Evolutionary conservation across 179 eudicot species (phyloP).

Genomic region (Sideroxylon spinosum): DNA sequence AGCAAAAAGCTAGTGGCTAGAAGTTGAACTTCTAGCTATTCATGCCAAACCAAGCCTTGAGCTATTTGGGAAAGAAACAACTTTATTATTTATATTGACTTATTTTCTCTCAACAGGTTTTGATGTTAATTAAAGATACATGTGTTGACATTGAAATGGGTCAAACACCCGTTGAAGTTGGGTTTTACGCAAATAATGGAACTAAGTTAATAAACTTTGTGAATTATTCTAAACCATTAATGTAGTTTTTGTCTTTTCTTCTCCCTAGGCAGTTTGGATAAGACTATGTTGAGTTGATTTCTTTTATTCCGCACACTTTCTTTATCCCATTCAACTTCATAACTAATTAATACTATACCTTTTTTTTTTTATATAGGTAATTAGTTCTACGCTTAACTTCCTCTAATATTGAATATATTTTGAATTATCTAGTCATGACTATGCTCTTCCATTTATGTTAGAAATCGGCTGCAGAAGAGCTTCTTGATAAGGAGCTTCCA

Average conservation of each 20-base stretch:
- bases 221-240: not conserved
- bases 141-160: too few species aligned
- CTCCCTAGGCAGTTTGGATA: not conserved
- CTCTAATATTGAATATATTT: not conserved
- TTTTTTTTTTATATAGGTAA: not conserved
- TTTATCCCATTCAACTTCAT: not conserved
- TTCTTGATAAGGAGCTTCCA: constrained; percentile 76
- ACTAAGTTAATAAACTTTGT: not conserved
- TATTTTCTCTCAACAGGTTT: too few species aligned
- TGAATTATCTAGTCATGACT: not conserved
- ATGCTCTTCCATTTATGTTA: constrained; percentile 22
- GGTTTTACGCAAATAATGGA: not conserved
- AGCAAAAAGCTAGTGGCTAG: too few species aligned
- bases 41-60: too few species aligned
- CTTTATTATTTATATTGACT: too few species aligned
- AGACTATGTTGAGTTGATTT: not conserved
- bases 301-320: too few species aligned
- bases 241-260: not conserved
- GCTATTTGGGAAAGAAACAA: too few species aligned
- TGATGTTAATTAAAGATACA: too few species aligned
- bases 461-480: constrained; percentile 81
- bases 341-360: not conserved
- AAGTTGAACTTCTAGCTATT: too few species aligned
- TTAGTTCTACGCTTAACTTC: not conserved
- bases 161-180: too few species aligned